phyloP scores from a whole-genome alignment of 495 filamentous ascomycete species.

The Xylaria curta region DNA sequence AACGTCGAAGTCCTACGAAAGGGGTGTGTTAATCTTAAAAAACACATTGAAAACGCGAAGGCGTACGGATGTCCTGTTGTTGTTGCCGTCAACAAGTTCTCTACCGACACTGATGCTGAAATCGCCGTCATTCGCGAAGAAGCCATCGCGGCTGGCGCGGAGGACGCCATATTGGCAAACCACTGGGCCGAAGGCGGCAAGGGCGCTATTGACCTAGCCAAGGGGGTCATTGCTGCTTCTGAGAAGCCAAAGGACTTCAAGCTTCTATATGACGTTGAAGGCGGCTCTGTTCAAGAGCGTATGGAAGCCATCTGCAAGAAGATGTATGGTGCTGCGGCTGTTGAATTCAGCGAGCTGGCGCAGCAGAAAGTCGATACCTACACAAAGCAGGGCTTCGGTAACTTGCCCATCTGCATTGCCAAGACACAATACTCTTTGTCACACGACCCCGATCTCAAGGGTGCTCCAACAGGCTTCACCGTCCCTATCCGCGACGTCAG shows the following conservation, averaged over 20 bases:
- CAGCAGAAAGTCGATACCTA: constrained; percentile 97
- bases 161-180: constrained; percentile 91
- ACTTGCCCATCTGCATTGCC: constrained; percentile 93
- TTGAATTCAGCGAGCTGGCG: constrained; percentile 92
- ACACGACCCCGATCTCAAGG: constrained; percentile 92
- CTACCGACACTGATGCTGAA: constrained; percentile 92
- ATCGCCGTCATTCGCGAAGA: constrained; percentile 88
- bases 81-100: constrained; percentile 95
- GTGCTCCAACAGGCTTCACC: constrained; percentile 94
- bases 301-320: constrained; percentile 88
- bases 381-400: constrained; percentile 86
- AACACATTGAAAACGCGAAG: constrained; percentile 89
- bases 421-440: constrained; percentile 98
- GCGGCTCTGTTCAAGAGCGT: constrained; percentile 80
- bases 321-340: constrained; percentile 92
- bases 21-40: constrained; percentile 91
- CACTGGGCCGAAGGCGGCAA: constrained; percentile 97
- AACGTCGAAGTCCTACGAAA: constrained; percentile 88
- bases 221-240: constrained; percentile 81
- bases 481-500: constrained; percentile 94
- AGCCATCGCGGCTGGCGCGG: constrained; percentile 88
- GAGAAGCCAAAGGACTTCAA: constrained; percentile 89
- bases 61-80: constrained; percentile 93
- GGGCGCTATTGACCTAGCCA: constrained; percentile 88
- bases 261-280: constrained; percentile 79